phyloP scores from a whole-genome alignment of 371 early-diverging fungal species.

The Mucor circinelloides region DNA sequence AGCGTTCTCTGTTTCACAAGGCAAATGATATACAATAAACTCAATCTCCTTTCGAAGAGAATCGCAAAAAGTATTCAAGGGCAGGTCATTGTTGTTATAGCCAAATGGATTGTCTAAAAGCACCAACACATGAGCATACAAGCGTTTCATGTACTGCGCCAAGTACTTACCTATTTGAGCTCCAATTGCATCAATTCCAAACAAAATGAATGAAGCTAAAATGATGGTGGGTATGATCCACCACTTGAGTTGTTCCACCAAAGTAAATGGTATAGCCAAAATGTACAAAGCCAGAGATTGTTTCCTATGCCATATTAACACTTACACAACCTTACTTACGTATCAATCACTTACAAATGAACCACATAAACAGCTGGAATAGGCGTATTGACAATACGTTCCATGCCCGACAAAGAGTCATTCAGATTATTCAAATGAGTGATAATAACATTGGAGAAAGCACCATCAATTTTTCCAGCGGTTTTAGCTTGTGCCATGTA shows the following conservation, averaged over 20 bases:
- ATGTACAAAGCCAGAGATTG: slow-evolving; percentile 72
- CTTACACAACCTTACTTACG: not conserved
- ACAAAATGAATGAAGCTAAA: slow-evolving; percentile 68
- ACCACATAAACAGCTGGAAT: slow-evolving; percentile 80
- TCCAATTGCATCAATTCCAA: slow-evolving; percentile 76
- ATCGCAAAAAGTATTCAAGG: slow-evolving; percentile 43
- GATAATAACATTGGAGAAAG: slow-evolving; percentile 52
- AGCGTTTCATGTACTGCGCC: not conserved
- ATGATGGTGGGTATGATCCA: slow-evolving; percentile 63
- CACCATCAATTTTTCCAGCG: slow-evolving; percentile 50
- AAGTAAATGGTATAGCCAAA: slow-evolving; percentile 70
- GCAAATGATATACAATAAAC: slow-evolving; percentile 46
- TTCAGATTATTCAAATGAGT: slow-evolving; percentile 54
- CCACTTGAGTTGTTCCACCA: slow-evolving; percentile 56
- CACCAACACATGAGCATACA: slow-evolving; percentile 16
- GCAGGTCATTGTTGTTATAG: slow-evolving; percentile 55
- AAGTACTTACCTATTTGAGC: slow-evolving; percentile 29
- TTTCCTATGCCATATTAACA: slow-evolving; percentile 38
- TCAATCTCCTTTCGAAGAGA: slow-evolving; percentile 46
- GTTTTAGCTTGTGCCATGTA: slow-evolving; percentile 56
- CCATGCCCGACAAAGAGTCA: slow-evolving; percentile 71
- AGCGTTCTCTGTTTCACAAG: slow-evolving; percentile 35
- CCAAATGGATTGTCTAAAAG: slow-evolving; percentile 56
- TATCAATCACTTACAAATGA: slow-evolving; percentile 57
- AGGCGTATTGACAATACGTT: slow-evolving; percentile 78